Evolutionary conservation across 106 monocot genomes (phyloP).

Genomic region (Triglochin maritima): DNA sequence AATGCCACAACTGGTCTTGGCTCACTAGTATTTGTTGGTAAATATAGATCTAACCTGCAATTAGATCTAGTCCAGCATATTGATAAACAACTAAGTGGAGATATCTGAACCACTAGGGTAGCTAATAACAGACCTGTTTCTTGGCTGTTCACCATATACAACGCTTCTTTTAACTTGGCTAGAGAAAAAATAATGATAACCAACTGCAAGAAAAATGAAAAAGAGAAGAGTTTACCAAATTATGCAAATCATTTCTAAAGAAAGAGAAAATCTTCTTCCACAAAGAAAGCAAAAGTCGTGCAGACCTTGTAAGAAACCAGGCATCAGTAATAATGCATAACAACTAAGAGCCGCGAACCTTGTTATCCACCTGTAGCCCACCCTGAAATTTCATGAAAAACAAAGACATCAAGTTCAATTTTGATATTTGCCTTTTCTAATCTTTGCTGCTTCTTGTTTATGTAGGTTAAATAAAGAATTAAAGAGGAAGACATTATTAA

Average conservation of each 20-base stretch:
- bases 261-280: not conserved
- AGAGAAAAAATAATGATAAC: conserved; percentile 89
- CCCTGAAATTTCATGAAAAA: conserved; percentile 32
- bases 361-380: conserved; percentile 93
- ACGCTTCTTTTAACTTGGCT: conserved; percentile 68
- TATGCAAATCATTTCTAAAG: not conserved
- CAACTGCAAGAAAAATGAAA: conserved; percentile 39
- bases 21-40: conserved; percentile 40
- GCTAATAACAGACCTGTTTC: conserved; percentile 49
- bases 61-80: not conserved
- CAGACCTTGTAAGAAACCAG: conserved; percentile 91
- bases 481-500: not conserved
- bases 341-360: conserved; percentile 80
- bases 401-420: not conserved
- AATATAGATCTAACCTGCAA: conserved; percentile 82
- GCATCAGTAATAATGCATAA: conserved; percentile 83
- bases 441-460: not conserved
- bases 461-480: not conserved
- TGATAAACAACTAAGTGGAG: too few relatives aligned
- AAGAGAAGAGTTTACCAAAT: not conserved
- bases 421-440: not conserved
- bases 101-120: too few relatives aligned
- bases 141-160: conserved; percentile 85
- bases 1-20: conserved; percentile 79
- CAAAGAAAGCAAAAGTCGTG: not conserved